Percentiles rank a stretch among this genome's conserved stretches.
Conservation (phyloP, 495 filamentous ascomycete genomes). For the Aspergillus nidulans region DNA sequence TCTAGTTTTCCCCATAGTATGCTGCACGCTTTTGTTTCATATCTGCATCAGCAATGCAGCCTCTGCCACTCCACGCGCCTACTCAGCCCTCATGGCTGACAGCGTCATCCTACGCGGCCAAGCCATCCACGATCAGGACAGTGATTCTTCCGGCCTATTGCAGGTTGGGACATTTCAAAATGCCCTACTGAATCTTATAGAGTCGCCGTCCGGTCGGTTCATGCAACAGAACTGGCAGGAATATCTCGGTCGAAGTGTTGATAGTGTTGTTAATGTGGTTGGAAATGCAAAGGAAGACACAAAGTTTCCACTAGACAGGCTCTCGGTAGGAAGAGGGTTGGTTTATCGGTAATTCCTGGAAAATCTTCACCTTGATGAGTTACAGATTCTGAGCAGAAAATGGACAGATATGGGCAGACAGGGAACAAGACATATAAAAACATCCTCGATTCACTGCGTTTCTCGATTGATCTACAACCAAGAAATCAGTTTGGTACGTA, state of each 20-base stretch:
- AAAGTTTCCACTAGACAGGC: conserved; percentile 32
- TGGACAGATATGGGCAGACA: conserved; percentile 24
- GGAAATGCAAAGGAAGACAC: conserved; percentile 32
- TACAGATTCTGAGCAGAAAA: conserved; percentile 3
- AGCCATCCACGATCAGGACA: conserved; percentile 22
- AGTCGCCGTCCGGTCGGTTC: conserved; percentile 15
- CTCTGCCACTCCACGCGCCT: conserved; percentile 17
- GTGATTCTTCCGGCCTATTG: conserved; percentile 29
- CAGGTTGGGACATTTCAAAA: conserved; percentile 39
- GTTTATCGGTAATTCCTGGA: conserved; percentile 25
- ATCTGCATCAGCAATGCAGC: not conserved
- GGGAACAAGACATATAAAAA: conserved; percentile 31
- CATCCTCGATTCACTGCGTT: conserved; percentile 39
- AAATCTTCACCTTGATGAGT: not conserved
- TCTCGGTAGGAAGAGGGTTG: conserved; percentile 34
- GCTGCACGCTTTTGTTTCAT: too few species aligned
- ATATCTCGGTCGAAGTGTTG: conserved; percentile 19
- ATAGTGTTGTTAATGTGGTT: conserved; percentile 24
- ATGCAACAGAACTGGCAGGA: conserved; percentile 15
- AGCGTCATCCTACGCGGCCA: conserved; percentile 45
- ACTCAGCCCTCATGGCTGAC: conserved; percentile 46
- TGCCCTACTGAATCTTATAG: conserved; percentile 29
- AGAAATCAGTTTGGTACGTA: conserved; percentile 27
- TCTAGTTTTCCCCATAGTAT: too few species aligned
- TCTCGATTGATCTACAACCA: conserved; percentile 44